A percentile compares a stretch with the other conserved stretches of the same genome.
phyloP scores from a whole-genome alignment of 2,329 filamentous ascomycete species.

The Helotiales sp. region DNA sequence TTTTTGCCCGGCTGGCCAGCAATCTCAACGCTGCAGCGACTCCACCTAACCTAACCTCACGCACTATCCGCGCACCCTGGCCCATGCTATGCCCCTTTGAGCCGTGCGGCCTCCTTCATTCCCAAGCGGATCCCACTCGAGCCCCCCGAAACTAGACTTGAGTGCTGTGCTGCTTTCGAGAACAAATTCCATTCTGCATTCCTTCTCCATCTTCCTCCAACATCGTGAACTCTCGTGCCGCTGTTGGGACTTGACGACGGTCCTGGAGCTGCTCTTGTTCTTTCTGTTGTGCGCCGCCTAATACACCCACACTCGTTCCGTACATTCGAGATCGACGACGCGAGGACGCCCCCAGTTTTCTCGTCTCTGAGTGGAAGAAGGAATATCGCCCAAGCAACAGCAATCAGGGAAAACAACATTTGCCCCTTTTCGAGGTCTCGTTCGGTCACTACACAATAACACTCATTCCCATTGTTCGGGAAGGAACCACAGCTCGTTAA shows the following conservation, averaged over 20 bases:
- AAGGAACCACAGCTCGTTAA: conserved; percentile 14
- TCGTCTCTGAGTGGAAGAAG: conserved; percentile 24
- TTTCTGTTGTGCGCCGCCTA: background rate
- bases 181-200: background rate
- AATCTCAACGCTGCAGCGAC: no score
- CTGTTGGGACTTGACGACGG: background rate
- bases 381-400: conserved; percentile 30
- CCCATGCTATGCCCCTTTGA: conserved; percentile 11
- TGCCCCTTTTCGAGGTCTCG: background rate
- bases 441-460: conserved; percentile 7
- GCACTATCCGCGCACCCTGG: background rate
- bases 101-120: conserved; percentile 17
- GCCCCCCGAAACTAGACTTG: conserved; percentile 11
- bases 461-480: background rate
- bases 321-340: conserved; percentile 11
- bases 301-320: background rate
- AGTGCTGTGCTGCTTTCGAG: background rate
- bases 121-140: conserved; percentile 12
- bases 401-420: conserved; percentile 15
- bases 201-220: conserved; percentile 8
- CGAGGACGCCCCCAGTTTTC: conserved; percentile 17
- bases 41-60: no score
- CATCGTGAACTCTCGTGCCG: conserved; percentile 4
- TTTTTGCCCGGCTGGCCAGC: background rate
- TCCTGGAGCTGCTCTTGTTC: conserved; percentile 19